Base-by-base conservation (phyloP, 1,139 yeast species). In the Pichia sp. region DNA sequence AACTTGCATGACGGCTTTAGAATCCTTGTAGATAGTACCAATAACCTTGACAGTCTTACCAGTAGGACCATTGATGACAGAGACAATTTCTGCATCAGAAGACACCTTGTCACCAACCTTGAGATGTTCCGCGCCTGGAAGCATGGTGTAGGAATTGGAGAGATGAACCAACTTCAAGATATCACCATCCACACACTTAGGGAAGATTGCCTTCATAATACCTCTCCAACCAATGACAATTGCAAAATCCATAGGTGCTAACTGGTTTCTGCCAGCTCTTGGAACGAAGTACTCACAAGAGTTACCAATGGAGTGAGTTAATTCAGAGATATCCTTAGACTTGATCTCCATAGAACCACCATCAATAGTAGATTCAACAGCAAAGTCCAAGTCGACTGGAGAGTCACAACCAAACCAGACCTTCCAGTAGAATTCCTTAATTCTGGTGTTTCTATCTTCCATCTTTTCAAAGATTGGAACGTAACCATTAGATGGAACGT, bases 231-330 rank as follows among this genome's bases (percentile, higher is more conserved):
- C 98, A 54, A 88, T 76, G 42, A 93, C 97, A 62, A 91, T 91
- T 37, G 98, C 97, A 58, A 88, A 93, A 69, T 91, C 99, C 97
- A 91, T 91, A 55, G 99, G 99, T 36, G 98, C 98, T 53, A 77
- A 72, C 42, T 87, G 78, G 34, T 71, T 72, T 64, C 84, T 82
- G 50, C 94, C 94, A 36, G 85, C 76, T 68, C 95, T 79, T 45
- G 80, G 73, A 46, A 88, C 96, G 53, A 87, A 91, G 40, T 94
- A 96, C 64, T 88, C 97, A 63, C 96, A 87, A 51, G 83, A 83
- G 74, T 91, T 91, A 54, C 96, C 96, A 60, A 91, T 85, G 44
- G 97, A 96, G 54, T 88, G 96, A 28, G 96, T 88, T 60, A 91
- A 86, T 61, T 88, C 96, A 47, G 88, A 74, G 58, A 91, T 84